Evolutionary conservation across 495 filamentous ascomycete species (phyloP).

Genomic region (Lasiosphaeria ovina): DNA sequence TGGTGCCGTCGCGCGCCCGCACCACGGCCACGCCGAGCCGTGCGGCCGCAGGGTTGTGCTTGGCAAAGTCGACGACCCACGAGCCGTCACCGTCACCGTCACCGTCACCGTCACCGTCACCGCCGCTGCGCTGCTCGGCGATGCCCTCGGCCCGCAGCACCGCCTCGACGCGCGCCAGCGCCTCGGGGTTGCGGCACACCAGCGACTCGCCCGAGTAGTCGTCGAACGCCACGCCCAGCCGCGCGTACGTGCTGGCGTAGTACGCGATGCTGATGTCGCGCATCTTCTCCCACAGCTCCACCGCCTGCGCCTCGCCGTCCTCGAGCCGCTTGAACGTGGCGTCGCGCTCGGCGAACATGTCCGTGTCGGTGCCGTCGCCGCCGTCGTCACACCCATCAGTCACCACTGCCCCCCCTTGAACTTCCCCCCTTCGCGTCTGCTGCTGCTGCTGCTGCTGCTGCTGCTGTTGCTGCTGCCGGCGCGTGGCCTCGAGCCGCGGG

Average conservation of each 20-base stretch:
- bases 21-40: conserved; percentile 56
- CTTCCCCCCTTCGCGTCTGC: conserved; percentile 47
- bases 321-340: conserved; percentile 72
- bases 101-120: too few relatives aligned
- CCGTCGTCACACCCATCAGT: conserved; percentile 44
- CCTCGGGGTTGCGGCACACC: conserved; percentile 63
- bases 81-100: too few relatives aligned
- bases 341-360: conserved; percentile 53
- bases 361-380: conserved; percentile 52
- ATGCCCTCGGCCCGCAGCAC: conserved; percentile 69
- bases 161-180: conserved; percentile 66
- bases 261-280: conserved; percentile 82
- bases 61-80: conserved; percentile 81
- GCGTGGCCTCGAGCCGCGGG: conserved; percentile 50
- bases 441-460: conserved; percentile 37
- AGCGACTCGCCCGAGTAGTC: conserved; percentile 93
- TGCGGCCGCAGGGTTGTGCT: conserved; percentile 54
- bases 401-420: conserved; percentile 45
- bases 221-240: conserved; percentile 82
- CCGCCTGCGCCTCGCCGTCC: conserved; percentile 57
- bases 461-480: conserved; percentile 49
- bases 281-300: conserved; percentile 83
- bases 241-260: conserved; percentile 58
- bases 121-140: conserved; percentile 66
- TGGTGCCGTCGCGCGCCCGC: conserved; percentile 60